These are phyloP conservation scores for Chrysosporium queenslandicum DNA, from an alignment of 2,329 filamentous ascomycete species.

Conservation along the genomic window DNA sequence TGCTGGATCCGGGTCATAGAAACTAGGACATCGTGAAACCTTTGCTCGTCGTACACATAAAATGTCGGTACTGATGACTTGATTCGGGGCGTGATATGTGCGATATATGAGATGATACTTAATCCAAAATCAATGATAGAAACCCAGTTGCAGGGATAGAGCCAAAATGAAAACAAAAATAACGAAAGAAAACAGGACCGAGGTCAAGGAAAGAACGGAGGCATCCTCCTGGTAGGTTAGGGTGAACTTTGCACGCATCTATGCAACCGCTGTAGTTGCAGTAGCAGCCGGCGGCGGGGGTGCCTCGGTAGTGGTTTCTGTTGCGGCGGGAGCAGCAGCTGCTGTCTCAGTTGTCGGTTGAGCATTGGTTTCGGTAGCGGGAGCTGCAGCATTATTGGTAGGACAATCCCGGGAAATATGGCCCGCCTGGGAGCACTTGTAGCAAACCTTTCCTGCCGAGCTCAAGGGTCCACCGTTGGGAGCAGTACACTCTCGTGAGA, in stretches of 20 bases:
- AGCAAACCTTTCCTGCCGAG: conserved; percentile 96
- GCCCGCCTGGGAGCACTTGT: conserved; percentile 88
- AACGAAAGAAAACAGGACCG: background rate
- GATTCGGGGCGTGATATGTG: conserved; percentile 31
- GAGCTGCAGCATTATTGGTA: conserved; percentile 52
- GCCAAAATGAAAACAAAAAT: background rate
- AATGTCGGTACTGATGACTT: conserved; percentile 23
- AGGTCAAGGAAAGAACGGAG: conserved; percentile 3
- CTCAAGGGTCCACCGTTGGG: conserved; percentile 93
- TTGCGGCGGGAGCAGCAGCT: conserved; percentile 28
- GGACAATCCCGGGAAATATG: conserved; percentile 96
- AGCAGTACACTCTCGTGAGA: conserved; percentile 88
- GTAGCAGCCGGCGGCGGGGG: conserved; percentile 30
- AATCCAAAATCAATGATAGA: conserved; percentile 17
- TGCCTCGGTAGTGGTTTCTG: conserved; percentile 32
- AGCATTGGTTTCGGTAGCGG: conserved; percentile 24
- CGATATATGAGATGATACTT: conserved; percentile 20
- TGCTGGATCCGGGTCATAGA: conserved; percentile 28
- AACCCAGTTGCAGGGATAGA: conserved; percentile 1
- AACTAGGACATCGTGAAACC: conserved; percentile 33
- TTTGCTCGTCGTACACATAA: conserved; percentile 38
- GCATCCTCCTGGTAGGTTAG: background rate
- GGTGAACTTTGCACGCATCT: conserved; percentile 18
- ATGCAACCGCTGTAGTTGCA: conserved; percentile 38
- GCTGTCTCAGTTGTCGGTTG: conserved; percentile 20